Evolutionary conservation across 106 monocot species (phyloP), one percentile per base, ranked within the genome.

Genomic region (Allium fistulosum): DNA sequence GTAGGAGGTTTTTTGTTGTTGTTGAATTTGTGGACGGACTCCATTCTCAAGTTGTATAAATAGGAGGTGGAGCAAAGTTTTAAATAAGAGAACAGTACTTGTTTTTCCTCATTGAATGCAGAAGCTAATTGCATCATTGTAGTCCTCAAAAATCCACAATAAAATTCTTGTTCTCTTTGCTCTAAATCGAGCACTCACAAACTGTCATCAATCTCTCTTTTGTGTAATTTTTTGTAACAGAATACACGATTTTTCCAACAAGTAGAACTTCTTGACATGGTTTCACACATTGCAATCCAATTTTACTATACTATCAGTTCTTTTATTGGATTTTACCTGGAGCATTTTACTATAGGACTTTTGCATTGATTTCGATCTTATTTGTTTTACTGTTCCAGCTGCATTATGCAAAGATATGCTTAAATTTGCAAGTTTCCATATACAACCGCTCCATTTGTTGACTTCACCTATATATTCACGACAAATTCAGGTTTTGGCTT

Each of bases 211-310:
- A 61, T 0, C 22, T 18, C 53, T 22, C 22, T 1, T 22, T 22
- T 22, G 22, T 22, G 22, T 22, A 1, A 22, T 22, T 22, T 22
- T 22, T 0, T 22, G 22, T 22, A 22, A 22, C 22, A 22, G 22
- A 22, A 22, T 1, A 22, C 22, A 22, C 22, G 22, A 22, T 22
- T 22, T 22, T 22, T 22, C 22, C 22, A 22, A 22, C 22, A 22
- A 48, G 92, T 87, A 58, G 80, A 83, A 62, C 56, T 87, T 78
- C 72, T 99, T 71, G 92, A 92, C 75, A 85, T 79, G 77, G 74
- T 90, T 52, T 89, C 99, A n/a, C n/a, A n/a, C 4, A 90, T 87
- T 83, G 87, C 83, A 66, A 74, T 93, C 67, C 99, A 93, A 67
- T 73, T 89, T n/a, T 93, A 83, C 75, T 99, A 93, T 58, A 93